Evolutionary conservation across 2,329 filamentous ascomycete species (phyloP).

Genomic region (Gyromitra esculenta): DNA sequence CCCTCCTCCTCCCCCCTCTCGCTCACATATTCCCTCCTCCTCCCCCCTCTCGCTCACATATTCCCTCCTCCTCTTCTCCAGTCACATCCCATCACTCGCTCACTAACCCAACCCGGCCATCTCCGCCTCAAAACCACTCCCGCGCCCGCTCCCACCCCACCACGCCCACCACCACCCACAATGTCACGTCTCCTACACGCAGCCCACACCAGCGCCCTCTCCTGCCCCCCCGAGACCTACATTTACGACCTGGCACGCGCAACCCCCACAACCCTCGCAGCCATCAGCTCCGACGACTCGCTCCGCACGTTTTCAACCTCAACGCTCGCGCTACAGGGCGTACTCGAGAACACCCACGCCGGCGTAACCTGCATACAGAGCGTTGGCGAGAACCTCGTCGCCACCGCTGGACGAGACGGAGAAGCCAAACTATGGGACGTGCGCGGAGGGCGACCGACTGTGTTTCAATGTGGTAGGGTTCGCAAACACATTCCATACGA

Average conservation of each 20-base stretch:
- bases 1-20: not conserved
- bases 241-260: slow-evolving; percentile 69
- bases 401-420: slow-evolving; percentile 78
- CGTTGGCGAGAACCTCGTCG: slow-evolving; percentile 68
- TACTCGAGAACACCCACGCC: slow-evolving; percentile 64
- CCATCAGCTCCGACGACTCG: slow-evolving; percentile 76
- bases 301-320: slow-evolving; percentile 72
- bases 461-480: slow-evolving; percentile 59
- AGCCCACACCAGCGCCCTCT: slow-evolving; percentile 62
- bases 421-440: slow-evolving; percentile 74
- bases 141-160: not conserved
- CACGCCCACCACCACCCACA: not conserved
- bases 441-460: slow-evolving; percentile 60
- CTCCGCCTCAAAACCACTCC: not conserved
- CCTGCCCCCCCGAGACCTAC: slow-evolving; percentile 64
- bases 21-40: not conserved
- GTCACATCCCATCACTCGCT: slow-evolving; percentile 34
- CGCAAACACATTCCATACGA: no score
- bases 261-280: slow-evolving; percentile 65
- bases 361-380: slow-evolving; percentile 72
- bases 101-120: not conserved
- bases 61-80: not conserved
- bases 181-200: slow-evolving; percentile 31
- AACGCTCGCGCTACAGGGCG: slow-evolving; percentile 66
- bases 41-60: not conserved